A percentile compares a stretch with the other conserved stretches of the same genome.
phyloP scores from a whole-genome alignment of 257 asterid species.

The Datura wrightii region DNA sequence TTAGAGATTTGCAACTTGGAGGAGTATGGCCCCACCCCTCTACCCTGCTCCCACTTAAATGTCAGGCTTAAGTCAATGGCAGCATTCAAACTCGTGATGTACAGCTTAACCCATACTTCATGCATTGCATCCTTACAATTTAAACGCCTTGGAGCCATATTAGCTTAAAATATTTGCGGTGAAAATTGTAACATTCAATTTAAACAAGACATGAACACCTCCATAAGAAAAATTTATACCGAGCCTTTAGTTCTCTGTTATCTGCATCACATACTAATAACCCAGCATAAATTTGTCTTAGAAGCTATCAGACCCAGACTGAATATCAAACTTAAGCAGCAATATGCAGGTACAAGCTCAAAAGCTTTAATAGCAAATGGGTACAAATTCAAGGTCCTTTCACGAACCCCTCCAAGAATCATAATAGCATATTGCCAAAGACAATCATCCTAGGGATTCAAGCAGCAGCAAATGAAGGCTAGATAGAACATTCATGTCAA shows the following conservation, averaged over 20 bases:
- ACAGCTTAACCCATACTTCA: slow-evolving; percentile 9
- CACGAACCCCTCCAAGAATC: background rate
- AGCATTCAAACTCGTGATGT: background rate
- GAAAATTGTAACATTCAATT: background rate
- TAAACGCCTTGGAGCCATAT: background rate
- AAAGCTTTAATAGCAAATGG: background rate
- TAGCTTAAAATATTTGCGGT: background rate
- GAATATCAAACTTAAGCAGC: background rate
- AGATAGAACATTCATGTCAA: slow-evolving; percentile 1
- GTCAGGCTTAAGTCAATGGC: background rate
- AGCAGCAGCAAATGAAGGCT: background rate
- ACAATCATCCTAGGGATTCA: background rate
- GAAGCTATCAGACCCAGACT: background rate
- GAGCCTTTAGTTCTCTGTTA: background rate
- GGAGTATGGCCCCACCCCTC: slow-evolving; percentile 3
- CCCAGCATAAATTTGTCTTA: background rate
- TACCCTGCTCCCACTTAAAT: slow-evolving; percentile 24
- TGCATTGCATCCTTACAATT: slow-evolving; percentile 6
- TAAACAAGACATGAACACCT: background rate
- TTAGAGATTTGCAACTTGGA: background rate
- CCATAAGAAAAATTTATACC: background rate
- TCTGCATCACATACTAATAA: background rate
- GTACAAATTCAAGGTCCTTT: background rate
- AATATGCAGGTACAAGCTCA: background rate
- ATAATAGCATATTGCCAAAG: background rate